Evolutionary conservation across 208 protist genomes (phyloP).

Genomic region (Naegleria lovaniensis): DNA sequence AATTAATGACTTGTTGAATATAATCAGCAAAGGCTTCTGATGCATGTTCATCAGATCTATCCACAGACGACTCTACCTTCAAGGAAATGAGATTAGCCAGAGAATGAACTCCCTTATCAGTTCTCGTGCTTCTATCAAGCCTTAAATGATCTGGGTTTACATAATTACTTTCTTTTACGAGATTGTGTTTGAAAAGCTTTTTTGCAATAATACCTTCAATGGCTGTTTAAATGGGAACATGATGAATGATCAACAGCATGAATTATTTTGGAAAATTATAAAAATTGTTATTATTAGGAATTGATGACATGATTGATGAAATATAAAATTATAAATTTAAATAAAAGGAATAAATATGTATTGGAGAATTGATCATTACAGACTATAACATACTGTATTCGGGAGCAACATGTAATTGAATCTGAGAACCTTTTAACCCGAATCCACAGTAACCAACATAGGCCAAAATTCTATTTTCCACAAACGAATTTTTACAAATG

Average conservation of each 20-base stretch:
- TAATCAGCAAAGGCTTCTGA: not conserved
- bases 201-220: not conserved
- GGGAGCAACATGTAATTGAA: not conserved
- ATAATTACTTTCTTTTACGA: not conserved
- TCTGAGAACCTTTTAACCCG: not conserved
- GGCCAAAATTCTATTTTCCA: not conserved
- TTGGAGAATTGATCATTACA: no score
- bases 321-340: no score
- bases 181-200: not conserved
- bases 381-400: not conserved
- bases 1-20: not conserved
- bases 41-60: not conserved
- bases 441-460: not conserved
- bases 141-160: not conserved
- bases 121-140: not conserved
- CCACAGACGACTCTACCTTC: not conserved
- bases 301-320: no score
- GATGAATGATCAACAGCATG: no score
- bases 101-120: constrained; percentile 13
- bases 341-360: no score
- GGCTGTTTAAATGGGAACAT: not conserved
- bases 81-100: not conserved
- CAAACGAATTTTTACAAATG: no score
- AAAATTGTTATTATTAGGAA: no score
- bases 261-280: no score